These are phyloP conservation scores for Wickerhamiella kurtzmanii DNA, from an alignment of 805 yeast genomes.

Conservation along the genomic window DNA sequence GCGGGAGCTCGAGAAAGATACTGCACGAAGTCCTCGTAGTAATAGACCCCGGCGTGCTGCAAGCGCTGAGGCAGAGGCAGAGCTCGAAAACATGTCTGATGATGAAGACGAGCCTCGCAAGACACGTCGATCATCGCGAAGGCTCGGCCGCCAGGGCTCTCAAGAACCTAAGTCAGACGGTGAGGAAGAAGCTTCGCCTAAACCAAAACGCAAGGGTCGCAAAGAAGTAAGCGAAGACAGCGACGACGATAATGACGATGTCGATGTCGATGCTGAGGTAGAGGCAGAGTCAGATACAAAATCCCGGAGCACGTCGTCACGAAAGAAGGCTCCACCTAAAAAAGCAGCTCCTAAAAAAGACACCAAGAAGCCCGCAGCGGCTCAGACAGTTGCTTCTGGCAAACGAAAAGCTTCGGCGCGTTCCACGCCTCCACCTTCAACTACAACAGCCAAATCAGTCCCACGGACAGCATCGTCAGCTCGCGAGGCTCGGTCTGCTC, in stretches of 20 bases:
- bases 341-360: neutral
- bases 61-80: slow-evolving; percentile 1
- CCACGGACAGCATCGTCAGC: too few species aligned
- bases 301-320: too few species aligned
- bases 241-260: neutral
- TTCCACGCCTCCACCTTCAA: neutral
- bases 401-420: neutral
- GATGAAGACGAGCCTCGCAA: slow-evolving; percentile 1
- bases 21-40: slow-evolving; percentile 8
- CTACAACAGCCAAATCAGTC: neutral
- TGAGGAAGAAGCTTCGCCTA: neutral
- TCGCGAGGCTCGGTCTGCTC: neutral
- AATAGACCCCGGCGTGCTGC: neutral
- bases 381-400: too few species aligned
- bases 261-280: neutral
- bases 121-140: neutral
- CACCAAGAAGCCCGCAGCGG: neutral
- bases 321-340: neutral
- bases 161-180: neutral
- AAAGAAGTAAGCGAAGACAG: neutral
- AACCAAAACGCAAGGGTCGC: neutral
- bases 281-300: too few species aligned
- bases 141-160: neutral
- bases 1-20: slow-evolving; percentile 8
- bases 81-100: slow-evolving; percentile 3